Evolutionary conservation across 202 grass and related monocot species (phyloP), one percentile per base, ranked within the genome.

Genomic region (Schoenoplectus triqueter): DNA sequence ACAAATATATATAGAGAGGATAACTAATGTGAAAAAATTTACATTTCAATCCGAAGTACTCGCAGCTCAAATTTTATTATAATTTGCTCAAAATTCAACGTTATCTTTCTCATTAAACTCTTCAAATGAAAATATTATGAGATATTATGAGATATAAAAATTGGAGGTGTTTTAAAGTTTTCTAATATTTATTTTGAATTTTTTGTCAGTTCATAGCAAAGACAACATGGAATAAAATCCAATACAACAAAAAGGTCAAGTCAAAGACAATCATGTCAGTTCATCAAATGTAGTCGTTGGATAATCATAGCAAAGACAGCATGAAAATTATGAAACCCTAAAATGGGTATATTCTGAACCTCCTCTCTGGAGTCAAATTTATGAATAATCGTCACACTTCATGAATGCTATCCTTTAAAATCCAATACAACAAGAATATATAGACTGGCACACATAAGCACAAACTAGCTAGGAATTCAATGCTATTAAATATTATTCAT

Each of bases 251-350:
- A 68, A 50, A 50, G 1, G 18, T 7, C 6, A 39, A 76, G 73
- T 76, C 73, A 76, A 76, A 76, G 49, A 50, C 9, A 76, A 76
- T 76, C 49, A 76, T 76, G 19, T 49, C 55, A 63, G 5, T 49
- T 82, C 59, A 82, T 31, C 62, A 82, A 31, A 55, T 66, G 47
- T 60, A 76, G 80, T 66, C 13, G 79, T 84, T 83, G 80, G 45
- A 76, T 69, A 48, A 87, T 76, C 85, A 87, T 82, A 51, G 78
- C 68, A 87, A 87, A 73, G 52, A 60, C 40, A 73, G 78, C 59
- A 71, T 52, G 61, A 22, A 65, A 66, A 87, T 87, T 80, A 84
- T 78, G 79, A 64, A 65, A 56, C 50, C 63, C 78, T 55, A 78
- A 82, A 59, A 75, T 55, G 44, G 80, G 75, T 66, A 51, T 21